phyloP scores from a whole-genome alignment of 495 filamentous ascomycete genomes.

The Chaetomidium leptoderma region DNA sequence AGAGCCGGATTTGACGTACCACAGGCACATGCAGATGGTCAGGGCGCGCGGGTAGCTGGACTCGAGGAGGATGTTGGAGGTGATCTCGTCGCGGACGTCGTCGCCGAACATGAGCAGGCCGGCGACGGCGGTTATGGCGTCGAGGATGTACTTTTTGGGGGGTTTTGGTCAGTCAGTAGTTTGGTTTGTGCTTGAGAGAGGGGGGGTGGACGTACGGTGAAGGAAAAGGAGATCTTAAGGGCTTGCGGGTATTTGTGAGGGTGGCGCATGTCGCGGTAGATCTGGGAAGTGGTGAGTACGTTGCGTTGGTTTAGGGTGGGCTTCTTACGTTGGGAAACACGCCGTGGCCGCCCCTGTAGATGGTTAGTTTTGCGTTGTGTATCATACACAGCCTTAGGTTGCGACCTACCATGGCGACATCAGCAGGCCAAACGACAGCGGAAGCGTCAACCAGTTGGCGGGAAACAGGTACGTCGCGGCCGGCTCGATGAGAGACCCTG shows the following conservation, averaged over 20 bases:
- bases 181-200: not conserved
- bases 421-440: slow-evolving; percentile 88
- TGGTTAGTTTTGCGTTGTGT: not conserved
- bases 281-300: slow-evolving; percentile 37
- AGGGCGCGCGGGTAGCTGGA: slow-evolving; percentile 70
- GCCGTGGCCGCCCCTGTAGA: slow-evolving; percentile 66
- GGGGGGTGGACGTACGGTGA: slow-evolving; percentile 61
- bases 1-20: too few relatives aligned
- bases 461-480: slow-evolving; percentile 76
- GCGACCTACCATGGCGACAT: slow-evolving; percentile 77
- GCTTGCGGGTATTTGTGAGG: slow-evolving; percentile 76
- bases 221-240: slow-evolving; percentile 78
- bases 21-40: slow-evolving; percentile 72
- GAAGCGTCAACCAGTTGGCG: slow-evolving; percentile 78
- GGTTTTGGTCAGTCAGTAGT: not conserved
- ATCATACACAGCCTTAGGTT: too few relatives aligned
- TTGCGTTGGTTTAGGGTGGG: not conserved
- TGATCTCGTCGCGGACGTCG: slow-evolving; percentile 77
- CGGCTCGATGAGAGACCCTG: slow-evolving; percentile 83
- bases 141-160: slow-evolving; percentile 61
- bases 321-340: slow-evolving; percentile 77
- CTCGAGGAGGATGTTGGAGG: slow-evolving; percentile 74
- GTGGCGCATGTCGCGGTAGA: slow-evolving; percentile 97
- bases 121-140: slow-evolving; percentile 71
- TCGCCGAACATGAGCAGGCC: slow-evolving; percentile 95